Base-by-base conservation (phyloP, 1,139 yeast species). In the Magnusiomyces suaveolens region DNA sequence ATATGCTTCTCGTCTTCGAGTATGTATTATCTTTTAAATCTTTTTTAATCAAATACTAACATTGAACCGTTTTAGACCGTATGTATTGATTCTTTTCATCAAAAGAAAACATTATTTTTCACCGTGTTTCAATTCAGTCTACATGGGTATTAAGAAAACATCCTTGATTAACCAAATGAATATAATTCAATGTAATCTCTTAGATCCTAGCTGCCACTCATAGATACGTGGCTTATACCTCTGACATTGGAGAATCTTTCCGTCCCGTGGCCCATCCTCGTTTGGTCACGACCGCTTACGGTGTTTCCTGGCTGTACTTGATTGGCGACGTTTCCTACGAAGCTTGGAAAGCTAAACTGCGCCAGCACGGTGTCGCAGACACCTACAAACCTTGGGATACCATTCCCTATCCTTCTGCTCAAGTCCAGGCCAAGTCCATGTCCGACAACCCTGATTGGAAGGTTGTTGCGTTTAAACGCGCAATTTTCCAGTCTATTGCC, bases 241-340 rank as follows among this genome's bases (percentile, higher is more conserved):
- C 92, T 0, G 95, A 87, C 65, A 82, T 87, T 60, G 95, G 95
- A 24, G 95, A 87, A 66, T 84, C 92, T n/a, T 87, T 87, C 70
- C 76, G 95, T 54, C 95, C 95, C 0, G 85, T 87, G 21, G 92
- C 88, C 6, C 85, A 82, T 63, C 90, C 94, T 1, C 63, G 64
- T 44, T 57, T 83, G 38, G 94, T 87, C 21, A 75, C 73, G 24
- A 62, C 80, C 1, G 86, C 94, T 39, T 87, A 87, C 66, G 88
- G 83, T 32, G 71, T 87, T 43, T 83, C 90, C 3, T 87, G 95
- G 95, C 71, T 79, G 1, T 87, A 87, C 65, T 75, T 87, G 38
- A 66, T 83, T 36, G 90, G 90, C 18, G 95, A 86, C 70, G 94
- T 86, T 36, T 76, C 82, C 10, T 83, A 77, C 63, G 86, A 83